Base-by-base conservation (phyloP, 805 yeast species). In the Debaryomyces castellii region DNA sequence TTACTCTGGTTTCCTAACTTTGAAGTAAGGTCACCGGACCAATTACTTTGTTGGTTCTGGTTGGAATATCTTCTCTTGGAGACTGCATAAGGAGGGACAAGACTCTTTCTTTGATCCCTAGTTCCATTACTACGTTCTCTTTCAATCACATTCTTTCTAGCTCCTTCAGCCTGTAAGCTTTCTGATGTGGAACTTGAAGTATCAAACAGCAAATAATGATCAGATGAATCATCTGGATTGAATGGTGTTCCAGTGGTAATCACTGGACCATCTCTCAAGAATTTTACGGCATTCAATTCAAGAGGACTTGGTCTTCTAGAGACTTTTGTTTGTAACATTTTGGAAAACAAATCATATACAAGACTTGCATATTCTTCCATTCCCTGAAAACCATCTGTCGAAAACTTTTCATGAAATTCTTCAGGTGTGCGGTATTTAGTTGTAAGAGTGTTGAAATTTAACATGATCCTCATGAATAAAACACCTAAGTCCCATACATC, bases 401-500 rank as follows among this genome's bases (percentile, higher is more conserved):
- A 40, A 35, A 69, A 69, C 11, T 54, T 51, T 7, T 50, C 53
- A 39, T 55, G 47, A 40, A 72, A 70, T 8, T 58, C 65, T 20
- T 76, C 79, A 9, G 79, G 73, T 0, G 80, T 66, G 1, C 77
- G 69, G 39, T 80, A 82, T 2, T 73, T 66, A 0, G 96, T 92
- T 37, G 77, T 70, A 3, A 88, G 72, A 60, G 84, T 69, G 51
- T 86, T 82, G 14, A 83, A 74, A 32, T 63, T 64, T 9, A 69
- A 45, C 74, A 72, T 70, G 3, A 72, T 55, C 22, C 69, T 53
- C 46, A 66, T 46, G 52, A 92, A 84, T 5, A 87, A 62, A 0
- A 88, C 88, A 6, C 97, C 99, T 33, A 90, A 66, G 58, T 87
- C 87, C 98, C 98, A 94, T 8, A 94, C 85, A 68, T 94, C 99